phyloP scores from a whole-genome alignment of 2,329 filamentous ascomycete species.

The Pseudonectria buxi region DNA sequence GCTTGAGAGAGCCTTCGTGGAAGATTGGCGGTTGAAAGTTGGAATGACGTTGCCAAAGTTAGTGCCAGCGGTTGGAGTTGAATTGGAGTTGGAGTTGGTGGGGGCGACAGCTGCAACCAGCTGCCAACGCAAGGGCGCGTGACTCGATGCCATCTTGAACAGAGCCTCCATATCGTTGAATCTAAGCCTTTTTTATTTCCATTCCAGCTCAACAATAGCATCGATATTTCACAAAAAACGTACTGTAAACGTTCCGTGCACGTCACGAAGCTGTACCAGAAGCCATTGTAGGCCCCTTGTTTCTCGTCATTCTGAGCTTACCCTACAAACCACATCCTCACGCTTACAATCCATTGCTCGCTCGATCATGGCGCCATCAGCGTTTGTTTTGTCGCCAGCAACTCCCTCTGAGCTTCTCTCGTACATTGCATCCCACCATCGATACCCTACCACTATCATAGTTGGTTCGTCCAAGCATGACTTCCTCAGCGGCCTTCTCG shows the following conservation, averaged over 20 bases:
- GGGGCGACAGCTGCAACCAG: too few relatives aligned
- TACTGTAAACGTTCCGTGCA: too few relatives aligned
- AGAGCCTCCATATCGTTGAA: too few relatives aligned
- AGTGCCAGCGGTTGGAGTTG: slow-evolving; percentile 14
- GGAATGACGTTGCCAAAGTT: slow-evolving; percentile 19
- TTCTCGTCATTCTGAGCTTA: too few relatives aligned
- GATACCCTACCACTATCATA: slow-evolving; percentile 58
- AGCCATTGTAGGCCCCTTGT: too few relatives aligned
- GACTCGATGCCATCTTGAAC: too few relatives aligned
- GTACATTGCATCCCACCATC: slow-evolving; percentile 52
- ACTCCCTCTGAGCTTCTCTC: slow-evolving; percentile 57
- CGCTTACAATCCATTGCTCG: too few relatives aligned
- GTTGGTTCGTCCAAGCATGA: slow-evolving; percentile 59
- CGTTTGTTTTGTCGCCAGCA: slow-evolving; percentile 44
- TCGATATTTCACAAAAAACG: too few relatives aligned
- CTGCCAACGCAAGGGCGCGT: too few relatives aligned
- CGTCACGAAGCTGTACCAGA: too few relatives aligned
- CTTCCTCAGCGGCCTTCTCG: slow-evolving; percentile 56
- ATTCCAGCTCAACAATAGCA: too few relatives aligned
- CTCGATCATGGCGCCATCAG: slow-evolving; percentile 18
- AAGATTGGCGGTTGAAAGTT: slow-evolving; percentile 10
- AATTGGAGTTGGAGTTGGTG: background rate
- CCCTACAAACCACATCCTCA: background rate
- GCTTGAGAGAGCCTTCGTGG: slow-evolving; percentile 8
- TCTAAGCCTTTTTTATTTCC: too few relatives aligned